Conservation (phyloP, 2,329 filamentous ascomycete species). For the Hypoxylon sp. region DNA sequence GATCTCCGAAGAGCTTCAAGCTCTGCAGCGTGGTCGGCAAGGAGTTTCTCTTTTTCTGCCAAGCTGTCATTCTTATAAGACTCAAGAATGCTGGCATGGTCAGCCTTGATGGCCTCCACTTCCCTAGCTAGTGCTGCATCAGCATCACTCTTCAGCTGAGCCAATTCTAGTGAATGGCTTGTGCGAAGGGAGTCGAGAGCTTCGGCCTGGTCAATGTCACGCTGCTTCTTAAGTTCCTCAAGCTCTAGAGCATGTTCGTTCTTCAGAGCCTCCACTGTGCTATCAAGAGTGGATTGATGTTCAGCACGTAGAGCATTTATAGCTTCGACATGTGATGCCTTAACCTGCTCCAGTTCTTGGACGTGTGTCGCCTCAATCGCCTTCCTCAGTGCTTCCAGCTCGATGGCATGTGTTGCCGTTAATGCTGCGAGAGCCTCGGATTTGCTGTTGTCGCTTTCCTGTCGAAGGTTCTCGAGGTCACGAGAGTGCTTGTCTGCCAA, state of each 20-base stretch:
- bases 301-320: constrained; percentile 46
- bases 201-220: constrained; percentile 43
- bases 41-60: constrained; percentile 50
- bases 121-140: constrained; percentile 45
- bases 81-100: constrained; percentile 47
- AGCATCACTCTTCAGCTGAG: constrained; percentile 45
- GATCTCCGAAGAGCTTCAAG: constrained; percentile 52
- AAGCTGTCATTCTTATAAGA: constrained; percentile 44
- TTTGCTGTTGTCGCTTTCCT: constrained; percentile 39
- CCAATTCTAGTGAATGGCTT: constrained; percentile 47
- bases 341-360: constrained; percentile 43
- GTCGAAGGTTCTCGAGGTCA: constrained; percentile 44
- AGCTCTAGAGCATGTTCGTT: constrained; percentile 46
- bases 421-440: constrained; percentile 44
- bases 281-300: constrained; percentile 44
- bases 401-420: constrained; percentile 25
- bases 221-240: constrained; percentile 46
- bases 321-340: constrained; percentile 44
- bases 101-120: constrained; percentile 42
- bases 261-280: constrained; percentile 40
- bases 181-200: constrained; percentile 47
- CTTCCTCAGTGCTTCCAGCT: constrained; percentile 23
- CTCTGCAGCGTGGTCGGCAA: constrained; percentile 50
- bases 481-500: constrained; percentile 37
- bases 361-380: constrained; percentile 10